Conservation (phyloP, 495 filamentous ascomycete genomes). For the Elaphomyces granulatus region DNA sequence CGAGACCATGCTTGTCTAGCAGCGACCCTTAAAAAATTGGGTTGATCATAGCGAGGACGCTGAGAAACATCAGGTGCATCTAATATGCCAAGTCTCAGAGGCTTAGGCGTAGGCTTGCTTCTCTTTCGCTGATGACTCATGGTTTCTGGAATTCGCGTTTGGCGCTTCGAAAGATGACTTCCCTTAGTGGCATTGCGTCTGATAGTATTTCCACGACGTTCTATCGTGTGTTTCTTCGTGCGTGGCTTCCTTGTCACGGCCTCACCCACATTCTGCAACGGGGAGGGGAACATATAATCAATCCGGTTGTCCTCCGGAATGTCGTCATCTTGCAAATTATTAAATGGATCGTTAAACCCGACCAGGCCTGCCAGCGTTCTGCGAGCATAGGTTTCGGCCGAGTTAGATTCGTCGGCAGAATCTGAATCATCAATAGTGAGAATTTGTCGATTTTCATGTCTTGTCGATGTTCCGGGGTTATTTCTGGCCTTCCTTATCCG, state of each 20-base stretch:
- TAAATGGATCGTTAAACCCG: conserved; percentile 15
- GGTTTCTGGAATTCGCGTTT: conserved; percentile 21
- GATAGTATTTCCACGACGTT: conserved; percentile 14
- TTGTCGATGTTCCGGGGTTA: conserved; percentile 1
- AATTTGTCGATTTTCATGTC: conserved; percentile 7
- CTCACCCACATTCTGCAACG: background rate
- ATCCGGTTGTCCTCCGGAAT: conserved; percentile 43
- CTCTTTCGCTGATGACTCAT: conserved; percentile 18
- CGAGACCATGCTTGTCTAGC: conserved; percentile 50
- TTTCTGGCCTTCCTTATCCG: conserved; percentile 19
- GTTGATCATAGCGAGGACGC: conserved; percentile 24
- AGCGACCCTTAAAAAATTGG: conserved; percentile 68
- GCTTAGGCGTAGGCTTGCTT: conserved; percentile 11
- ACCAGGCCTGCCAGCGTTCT: conserved; percentile 6
- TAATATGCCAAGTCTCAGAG: conserved; percentile 51
- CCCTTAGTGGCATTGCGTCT: conserved; percentile 4
- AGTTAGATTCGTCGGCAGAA: conserved; percentile 6
- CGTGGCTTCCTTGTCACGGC: conserved; percentile 7
- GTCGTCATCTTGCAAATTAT: conserved; percentile 18
- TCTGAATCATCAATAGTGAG: conserved; percentile 7
- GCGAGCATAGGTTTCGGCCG: conserved; percentile 2
- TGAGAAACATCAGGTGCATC: conserved; percentile 45
- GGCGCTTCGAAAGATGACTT: conserved; percentile 12
- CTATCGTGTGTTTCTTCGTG: conserved; percentile 12
- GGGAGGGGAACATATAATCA: conserved; percentile 39